phyloP scores from a whole-genome alignment of 2,329 filamentous ascomycete genomes.

The Amauroascus verrucosus region DNA sequence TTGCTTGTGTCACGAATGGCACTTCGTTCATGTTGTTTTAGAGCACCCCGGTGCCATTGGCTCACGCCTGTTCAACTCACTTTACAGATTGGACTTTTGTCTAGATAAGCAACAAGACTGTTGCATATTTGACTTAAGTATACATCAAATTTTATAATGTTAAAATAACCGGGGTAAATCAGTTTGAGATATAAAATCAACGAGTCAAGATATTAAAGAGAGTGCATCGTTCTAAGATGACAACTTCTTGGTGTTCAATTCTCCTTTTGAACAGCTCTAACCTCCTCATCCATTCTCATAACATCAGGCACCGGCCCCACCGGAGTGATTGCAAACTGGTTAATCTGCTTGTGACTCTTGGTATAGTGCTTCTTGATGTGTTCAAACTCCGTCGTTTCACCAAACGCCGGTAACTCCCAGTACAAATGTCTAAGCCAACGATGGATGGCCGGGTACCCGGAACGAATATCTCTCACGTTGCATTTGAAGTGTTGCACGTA shows the following conservation, averaged over 20 bases:
- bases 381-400: constrained; percentile 76
- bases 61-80: not conserved
- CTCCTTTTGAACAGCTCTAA: constrained; percentile 30
- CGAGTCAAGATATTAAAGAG: no score
- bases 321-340: constrained; percentile 63
- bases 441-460: constrained; percentile 72
- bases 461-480: constrained; percentile 75
- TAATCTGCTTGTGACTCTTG: constrained; percentile 56
- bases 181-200: not conserved
- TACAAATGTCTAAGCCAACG: constrained; percentile 74
- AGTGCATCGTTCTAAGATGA: no score
- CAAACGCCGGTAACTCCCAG: constrained; percentile 71
- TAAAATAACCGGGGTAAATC: no score
- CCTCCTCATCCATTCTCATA: constrained; percentile 66
- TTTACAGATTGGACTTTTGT: not conserved
- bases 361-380: constrained; percentile 83
- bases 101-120: not conserved
- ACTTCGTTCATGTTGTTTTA: not conserved
- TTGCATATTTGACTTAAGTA: not conserved
- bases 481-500: constrained; percentile 78
- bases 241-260: not conserved
- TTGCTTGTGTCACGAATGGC: not conserved
- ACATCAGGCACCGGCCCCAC: constrained; percentile 77
- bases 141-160: no score
- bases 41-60: not conserved